Base-by-base conservation (phyloP, 345 rosid genomes). In the Nasturtium officinale region DNA sequence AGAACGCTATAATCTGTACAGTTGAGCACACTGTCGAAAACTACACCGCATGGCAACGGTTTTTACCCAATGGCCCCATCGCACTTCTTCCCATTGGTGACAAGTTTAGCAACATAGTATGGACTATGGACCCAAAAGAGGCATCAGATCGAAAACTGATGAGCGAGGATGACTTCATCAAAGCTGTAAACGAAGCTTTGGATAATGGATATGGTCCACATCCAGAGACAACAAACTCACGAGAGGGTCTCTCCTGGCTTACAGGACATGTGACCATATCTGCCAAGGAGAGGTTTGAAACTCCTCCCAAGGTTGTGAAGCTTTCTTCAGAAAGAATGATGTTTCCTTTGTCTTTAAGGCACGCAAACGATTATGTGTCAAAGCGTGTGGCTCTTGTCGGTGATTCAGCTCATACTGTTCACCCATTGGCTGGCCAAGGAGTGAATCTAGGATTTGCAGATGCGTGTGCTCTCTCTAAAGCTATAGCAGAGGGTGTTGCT, bases 401-500 rank as follows among this genome's bases (percentile, higher is more conserved):
- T 46, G 99, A 90, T 83, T 97, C 97, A 9, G 97, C 99, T 45
- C 99, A 91, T 57, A 86, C 97, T 11, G 90, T 95, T 65, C 97
- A 91, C 78, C 99, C 99, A 6, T 81, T 91, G 79, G 99, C 97
- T 32, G 99, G 97, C 70, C 99, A 95, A 81, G 97, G 98, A 69
- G 99, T 91, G 21, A 91, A 95, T 83, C 65, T 95, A 83, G 98
- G 98, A 50, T 90, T 90, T 69, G 94, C 88, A 52, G 98, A 93
- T 71, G 95, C 96, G 50, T 82, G 64, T 61, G 71, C 89, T 60
- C 96, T 95, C 81, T 86, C 96, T 9, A 85, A 81, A 78, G 79
- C 85, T 48, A 81, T 95, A 46, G 78, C 86, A 1, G 90, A 89
- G 59, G 94, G 97, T 15, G 71, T 90, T 78, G 96, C 97, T 11